phyloP scores from a whole-genome alignment of 208 protist species.

The Trypanosoma caninum region DNA sequence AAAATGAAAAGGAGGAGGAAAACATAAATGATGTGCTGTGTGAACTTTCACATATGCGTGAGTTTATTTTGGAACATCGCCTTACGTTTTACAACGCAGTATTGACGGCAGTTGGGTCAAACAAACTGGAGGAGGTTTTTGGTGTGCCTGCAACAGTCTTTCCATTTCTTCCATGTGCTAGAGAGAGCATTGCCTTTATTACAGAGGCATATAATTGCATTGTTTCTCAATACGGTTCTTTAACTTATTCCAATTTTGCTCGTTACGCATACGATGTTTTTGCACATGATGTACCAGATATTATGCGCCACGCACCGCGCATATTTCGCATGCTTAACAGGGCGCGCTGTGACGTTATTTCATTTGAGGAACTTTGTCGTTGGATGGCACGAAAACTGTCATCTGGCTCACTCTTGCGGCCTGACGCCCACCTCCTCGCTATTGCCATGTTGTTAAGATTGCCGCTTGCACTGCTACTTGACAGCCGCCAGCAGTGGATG shows the following conservation, averaged over 20 bases:
- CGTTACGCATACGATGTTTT: constrained; percentile 64
- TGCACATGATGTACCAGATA: constrained; percentile 51
- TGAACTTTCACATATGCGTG: constrained; percentile 66
- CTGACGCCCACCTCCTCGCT: constrained; percentile 65
- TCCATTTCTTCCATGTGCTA: constrained; percentile 71
- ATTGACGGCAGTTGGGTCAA: constrained; percentile 63
- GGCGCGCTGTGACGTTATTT: constrained; percentile 66
- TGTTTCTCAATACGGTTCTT: constrained; percentile 47
- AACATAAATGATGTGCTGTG: constrained; percentile 33
- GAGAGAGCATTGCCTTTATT: constrained; percentile 71
- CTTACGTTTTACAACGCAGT: constrained; percentile 64
- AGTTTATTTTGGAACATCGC: constrained; percentile 74
- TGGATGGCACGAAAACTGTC: constrained; percentile 85
- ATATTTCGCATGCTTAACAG: constrained; percentile 83
- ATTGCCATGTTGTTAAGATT: constrained; percentile 76
- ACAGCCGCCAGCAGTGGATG: constrained; percentile 60
- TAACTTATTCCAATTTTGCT: constrained; percentile 63
- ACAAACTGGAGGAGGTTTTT: constrained; percentile 82
- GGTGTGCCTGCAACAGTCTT: constrained; percentile 84
- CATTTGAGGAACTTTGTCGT: constrained; percentile 80
- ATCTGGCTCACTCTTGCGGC: constrained; percentile 52
- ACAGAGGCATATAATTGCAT: constrained; percentile 52
- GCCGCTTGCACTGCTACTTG: constrained; percentile 55
- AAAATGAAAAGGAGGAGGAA: constrained; percentile 21
- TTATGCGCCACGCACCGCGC: constrained; percentile 64